These are phyloP conservation scores for Proliferodiscus dingleyae DNA, from an alignment of 2,329 filamentous ascomycete genomes.

Conservation along the genomic window DNA sequence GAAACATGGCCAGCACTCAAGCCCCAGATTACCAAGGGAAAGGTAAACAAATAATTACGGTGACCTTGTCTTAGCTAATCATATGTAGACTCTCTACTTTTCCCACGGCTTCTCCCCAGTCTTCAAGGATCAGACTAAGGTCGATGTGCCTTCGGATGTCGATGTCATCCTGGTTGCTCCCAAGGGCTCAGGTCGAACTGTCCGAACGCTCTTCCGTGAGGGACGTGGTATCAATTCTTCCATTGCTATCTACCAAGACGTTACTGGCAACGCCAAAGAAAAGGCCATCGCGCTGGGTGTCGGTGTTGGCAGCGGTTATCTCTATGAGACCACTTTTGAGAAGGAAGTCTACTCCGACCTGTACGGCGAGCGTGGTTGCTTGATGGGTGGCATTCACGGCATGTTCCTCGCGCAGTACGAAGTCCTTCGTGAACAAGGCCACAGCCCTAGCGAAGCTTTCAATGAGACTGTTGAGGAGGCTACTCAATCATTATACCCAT, in stretches of 20 bases:
- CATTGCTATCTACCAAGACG: conserved; percentile 96
- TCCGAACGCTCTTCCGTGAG: conserved; percentile 97
- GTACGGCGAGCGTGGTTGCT: conserved; percentile 98
- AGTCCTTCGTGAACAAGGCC: conserved; percentile 97
- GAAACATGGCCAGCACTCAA: conserved; percentile 99
- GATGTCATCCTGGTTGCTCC: conserved; percentile 99
- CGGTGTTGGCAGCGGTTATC: conserved; percentile 94
- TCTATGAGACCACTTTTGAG: conserved; percentile 99
- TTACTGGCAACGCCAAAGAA: conserved; percentile 96
- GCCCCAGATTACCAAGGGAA: conserved; percentile 97
- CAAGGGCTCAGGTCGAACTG: conserved; percentile 98
- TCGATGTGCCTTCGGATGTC: conserved; percentile 90
- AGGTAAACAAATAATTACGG: conserved; percentile 50
- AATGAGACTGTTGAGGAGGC: conserved; percentile 99
- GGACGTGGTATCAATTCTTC: conserved; percentile 99
- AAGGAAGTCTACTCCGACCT: conserved; percentile 99
- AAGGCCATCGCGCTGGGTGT: conserved; percentile 96
- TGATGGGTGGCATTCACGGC: conserved; percentile 99
- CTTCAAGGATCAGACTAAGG: conserved; percentile 99
- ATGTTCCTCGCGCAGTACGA: conserved; percentile 99
- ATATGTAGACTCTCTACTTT: conserved; percentile 89
- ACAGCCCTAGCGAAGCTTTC: conserved; percentile 97
- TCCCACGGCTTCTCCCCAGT: conserved; percentile 99
- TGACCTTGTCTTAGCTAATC: conserved; percentile 11
- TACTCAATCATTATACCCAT: conserved; percentile 93